A percentile compares a stretch with the other conserved stretches of the same genome.
These are phyloP conservation scores for Candida mesenterica DNA, from an alignment of 1,139 yeast species.

Conservation along the genomic window DNA sequence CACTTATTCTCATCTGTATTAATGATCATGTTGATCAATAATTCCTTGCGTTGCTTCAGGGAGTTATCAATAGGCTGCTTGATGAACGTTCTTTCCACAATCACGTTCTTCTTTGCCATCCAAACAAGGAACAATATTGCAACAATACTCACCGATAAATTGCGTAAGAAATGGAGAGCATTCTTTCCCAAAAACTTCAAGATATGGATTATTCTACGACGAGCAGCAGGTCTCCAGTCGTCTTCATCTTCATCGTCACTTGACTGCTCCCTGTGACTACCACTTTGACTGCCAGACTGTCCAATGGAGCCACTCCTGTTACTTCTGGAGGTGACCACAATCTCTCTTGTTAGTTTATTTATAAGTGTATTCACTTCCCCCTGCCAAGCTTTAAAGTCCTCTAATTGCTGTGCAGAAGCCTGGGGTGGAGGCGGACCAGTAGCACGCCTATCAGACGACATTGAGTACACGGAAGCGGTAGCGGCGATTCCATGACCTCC, in stretches of 20 bases:
- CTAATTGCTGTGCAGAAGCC: conserved; percentile 18
- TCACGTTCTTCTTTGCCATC: conserved; percentile 44
- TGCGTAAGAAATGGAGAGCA: conserved; percentile 30
- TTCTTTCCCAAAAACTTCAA: conserved; percentile 31
- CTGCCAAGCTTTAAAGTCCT: conserved; percentile 47
- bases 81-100: conserved; percentile 41
- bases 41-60: conserved; percentile 32
- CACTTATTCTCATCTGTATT: conserved; percentile 47
- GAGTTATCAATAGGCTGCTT: conserved; percentile 26
- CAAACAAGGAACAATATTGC: conserved; percentile 43
- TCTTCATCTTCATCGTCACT: conserved; percentile 12
- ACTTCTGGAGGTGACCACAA: conserved; percentile 18
- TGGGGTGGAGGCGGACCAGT: conserved; percentile 4
- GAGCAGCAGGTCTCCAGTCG: conserved; percentile 26
- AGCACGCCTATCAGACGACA: conserved; percentile 16
- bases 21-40: conserved; percentile 45
- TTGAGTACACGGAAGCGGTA: conserved; percentile 27
- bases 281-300: conserved; percentile 1
- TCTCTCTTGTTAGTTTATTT: conserved; percentile 39
- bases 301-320: conserved; percentile 1
- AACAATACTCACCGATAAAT: conserved; percentile 36
- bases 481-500: conserved; percentile 8
- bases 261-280: conserved; percentile 4
- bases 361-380: conserved; percentile 43
- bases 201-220: conserved; percentile 23